Percentiles rank a stretch among this genome's conserved stretches.
Conservation (phyloP, 805 yeast species). For the Helenozyma rhizophorensis region DNA sequence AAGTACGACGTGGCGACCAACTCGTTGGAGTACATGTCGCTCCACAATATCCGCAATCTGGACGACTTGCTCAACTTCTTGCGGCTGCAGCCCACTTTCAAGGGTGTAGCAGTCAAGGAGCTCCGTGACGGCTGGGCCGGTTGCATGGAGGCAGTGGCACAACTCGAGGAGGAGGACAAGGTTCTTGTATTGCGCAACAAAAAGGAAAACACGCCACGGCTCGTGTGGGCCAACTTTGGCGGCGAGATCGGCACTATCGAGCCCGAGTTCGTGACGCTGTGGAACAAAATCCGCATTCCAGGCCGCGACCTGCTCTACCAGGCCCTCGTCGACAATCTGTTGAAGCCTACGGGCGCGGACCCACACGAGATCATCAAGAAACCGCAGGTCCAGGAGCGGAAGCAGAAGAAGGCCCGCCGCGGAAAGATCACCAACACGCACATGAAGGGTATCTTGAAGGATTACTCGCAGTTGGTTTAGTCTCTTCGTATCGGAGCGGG, state of each 20-base stretch:
- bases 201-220: conserved; percentile 89
- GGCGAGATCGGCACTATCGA: conserved; percentile 70
- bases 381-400: conserved; percentile 54
- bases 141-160: conserved; percentile 72
- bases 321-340: conserved; percentile 72
- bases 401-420: conserved; percentile 86
- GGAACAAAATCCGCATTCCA: conserved; percentile 79
- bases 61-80: conserved; percentile 72
- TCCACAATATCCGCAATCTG: conserved; percentile 80
- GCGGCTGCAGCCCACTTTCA: conserved; percentile 78
- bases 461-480: conserved; percentile 52
- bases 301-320: conserved; percentile 77
- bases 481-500: too few species aligned
- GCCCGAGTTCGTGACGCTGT: conserved; percentile 74
- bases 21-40: conserved; percentile 81
- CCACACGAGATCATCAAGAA: conserved; percentile 84
- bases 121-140: conserved; percentile 92
- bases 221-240: conserved; percentile 86
- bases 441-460: conserved; percentile 92
- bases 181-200: conserved; percentile 83
- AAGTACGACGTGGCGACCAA: conserved; percentile 55
- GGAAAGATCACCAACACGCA: conserved; percentile 95
- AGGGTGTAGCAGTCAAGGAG: conserved; percentile 80
- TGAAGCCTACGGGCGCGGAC: conserved; percentile 96
- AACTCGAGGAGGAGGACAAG: conserved; percentile 71